Base-by-base conservation (phyloP, 2,329 filamentous ascomycete species). In the Aspergillus fructus region DNA sequence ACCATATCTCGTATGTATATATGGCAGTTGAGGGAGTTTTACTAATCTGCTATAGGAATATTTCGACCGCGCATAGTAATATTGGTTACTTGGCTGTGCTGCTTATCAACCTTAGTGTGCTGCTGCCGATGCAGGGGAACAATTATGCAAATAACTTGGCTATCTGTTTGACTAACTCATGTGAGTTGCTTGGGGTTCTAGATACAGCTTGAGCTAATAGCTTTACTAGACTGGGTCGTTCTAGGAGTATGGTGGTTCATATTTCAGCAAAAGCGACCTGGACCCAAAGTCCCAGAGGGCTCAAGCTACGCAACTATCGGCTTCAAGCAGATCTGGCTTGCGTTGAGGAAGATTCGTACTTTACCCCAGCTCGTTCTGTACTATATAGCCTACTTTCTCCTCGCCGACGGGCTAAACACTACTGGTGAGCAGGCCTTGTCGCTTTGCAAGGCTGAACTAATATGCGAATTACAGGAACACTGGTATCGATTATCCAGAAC, bases 201-300 rank as follows among this genome's bases (percentile, higher is more conserved):
- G 3, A 33, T 49, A 30, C 27, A 19, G 9, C 1, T 13, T 11
- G 21, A 17, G 2, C 12, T n/a, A 21, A 4, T 37, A 37, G 43
- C 2, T 2, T 37, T 51, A 76, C 51, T 50, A 76, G 74, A 77
- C 49, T 76, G 75, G 76, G 68, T 77, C 11, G 52, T 78, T 0
- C 65, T 78, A 12, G 75, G 74, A 3, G 64, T 77, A 11, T 77
- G 74, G 71, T 77, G 76, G 75, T 78, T 78, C 48, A 63, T 77
- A 19, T 77, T 75, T 53, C 74, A 77, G 57, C 73, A 78, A 58
- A 72, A 69, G 46, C 65, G 75, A 5, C 73, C 74, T 5, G 75
- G 75, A 0, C 74, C 74, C 4, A 68, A 67, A 23, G 64, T 78
- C 21, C 76, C 75, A 5, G 68, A 74, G 49, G 75, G 75, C 0